Evolutionary conservation across 2,329 filamentous ascomycete species (phyloP).

Genomic region (Lasiodiplodia hormozganensis): DNA sequence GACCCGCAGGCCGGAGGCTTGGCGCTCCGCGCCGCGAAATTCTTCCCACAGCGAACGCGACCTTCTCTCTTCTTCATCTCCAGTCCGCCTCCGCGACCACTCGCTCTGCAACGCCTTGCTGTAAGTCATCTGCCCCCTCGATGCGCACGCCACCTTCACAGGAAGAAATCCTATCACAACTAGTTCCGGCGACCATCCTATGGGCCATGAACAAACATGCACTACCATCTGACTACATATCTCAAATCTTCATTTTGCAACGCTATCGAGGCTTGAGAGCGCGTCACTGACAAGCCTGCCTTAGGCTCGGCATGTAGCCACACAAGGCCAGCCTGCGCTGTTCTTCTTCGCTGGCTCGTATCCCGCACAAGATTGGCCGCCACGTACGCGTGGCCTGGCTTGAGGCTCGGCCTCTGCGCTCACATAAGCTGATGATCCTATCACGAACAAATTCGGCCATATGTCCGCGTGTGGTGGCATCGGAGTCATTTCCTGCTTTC

Average conservation of each 20-base stretch:
- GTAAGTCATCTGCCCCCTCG: constrained; percentile 16
- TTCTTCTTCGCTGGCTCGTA: not conserved
- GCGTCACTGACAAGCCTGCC: constrained; percentile 6
- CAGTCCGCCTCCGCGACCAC: not conserved
- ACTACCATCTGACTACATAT: constrained; percentile 61
- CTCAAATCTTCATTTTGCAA: constrained; percentile 4
- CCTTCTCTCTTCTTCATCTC: constrained; percentile 17
- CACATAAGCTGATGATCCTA: constrained; percentile 12
- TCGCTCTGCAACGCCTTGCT: not conserved
- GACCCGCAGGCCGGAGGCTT: constrained; percentile 4
- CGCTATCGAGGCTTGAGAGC: not conserved
- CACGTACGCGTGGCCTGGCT: constrained; percentile 17
- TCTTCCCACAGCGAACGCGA: constrained; percentile 5
- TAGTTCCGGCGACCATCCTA: constrained; percentile 60
- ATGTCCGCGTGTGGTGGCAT: constrained; percentile 2
- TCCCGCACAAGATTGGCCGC: not conserved
- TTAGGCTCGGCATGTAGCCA: constrained; percentile 2
- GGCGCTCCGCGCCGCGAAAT: constrained; percentile 16
- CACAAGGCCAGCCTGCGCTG: not conserved
- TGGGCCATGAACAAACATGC: constrained; percentile 68
- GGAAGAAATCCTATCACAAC: constrained; percentile 62
- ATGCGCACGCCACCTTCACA: constrained; percentile 37
- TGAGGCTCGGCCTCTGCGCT: constrained; percentile 21
- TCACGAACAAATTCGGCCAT: not conserved
- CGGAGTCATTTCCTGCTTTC: not conserved